These are phyloP conservation scores for Linnemannia elongata DNA, from an alignment of 192 early-diverging fungal species.

Conservation along the genomic window DNA sequence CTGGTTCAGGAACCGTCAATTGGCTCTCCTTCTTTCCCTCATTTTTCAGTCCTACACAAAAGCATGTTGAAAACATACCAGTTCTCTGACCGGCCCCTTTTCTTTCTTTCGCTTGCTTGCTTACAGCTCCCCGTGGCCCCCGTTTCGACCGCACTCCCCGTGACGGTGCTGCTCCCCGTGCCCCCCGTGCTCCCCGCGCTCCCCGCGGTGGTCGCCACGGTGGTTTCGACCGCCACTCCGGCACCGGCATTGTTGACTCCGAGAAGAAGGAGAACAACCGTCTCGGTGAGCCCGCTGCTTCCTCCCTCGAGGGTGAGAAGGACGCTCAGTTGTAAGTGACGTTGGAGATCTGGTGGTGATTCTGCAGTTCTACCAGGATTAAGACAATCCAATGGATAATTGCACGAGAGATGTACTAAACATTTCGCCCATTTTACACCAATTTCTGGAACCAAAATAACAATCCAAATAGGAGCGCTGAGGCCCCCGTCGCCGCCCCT, in stretches of 20 bases:
- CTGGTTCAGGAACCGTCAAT: background rate
- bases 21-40: background rate
- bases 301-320: conserved; percentile 66
- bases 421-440: background rate
- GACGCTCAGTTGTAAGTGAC: conserved; percentile 67
- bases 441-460: conserved; percentile 6
- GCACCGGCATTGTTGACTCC: conserved; percentile 79
- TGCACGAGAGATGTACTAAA: background rate
- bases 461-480: conserved; percentile 18
- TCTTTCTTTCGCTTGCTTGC: conserved; percentile 1
- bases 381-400: background rate
- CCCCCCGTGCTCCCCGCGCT: conserved; percentile 60
- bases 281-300: conserved; percentile 79
- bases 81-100: background rate
- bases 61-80: background rate
- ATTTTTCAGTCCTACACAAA: background rate
- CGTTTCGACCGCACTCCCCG: conserved; percentile 57
- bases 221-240: conserved; percentile 89
- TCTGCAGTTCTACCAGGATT: background rate
- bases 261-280: conserved; percentile 95
- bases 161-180: conserved; percentile 54
- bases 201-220: conserved; percentile 65
- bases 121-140: conserved; percentile 51
- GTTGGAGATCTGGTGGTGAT: conserved; percentile 23
- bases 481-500: conserved; percentile 57